Base-by-base conservation (phyloP, 202 grass and related monocot species). In the Dendrocalamus latiflorus region DNA sequence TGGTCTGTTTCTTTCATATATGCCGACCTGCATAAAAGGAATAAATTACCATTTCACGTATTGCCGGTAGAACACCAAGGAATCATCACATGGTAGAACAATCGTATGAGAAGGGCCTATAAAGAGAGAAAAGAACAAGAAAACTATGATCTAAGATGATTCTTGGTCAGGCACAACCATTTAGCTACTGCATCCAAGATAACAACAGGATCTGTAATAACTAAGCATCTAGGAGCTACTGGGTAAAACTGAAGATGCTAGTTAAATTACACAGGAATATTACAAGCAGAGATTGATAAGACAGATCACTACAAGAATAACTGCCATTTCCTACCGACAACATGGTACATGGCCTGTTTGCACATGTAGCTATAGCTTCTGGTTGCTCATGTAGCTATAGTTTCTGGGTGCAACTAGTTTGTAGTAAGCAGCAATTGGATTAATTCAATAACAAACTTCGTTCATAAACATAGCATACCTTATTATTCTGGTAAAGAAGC, bases 1-100 rank as follows among this genome's bases (percentile, higher is more conserved):
- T 5, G 87, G 63, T 6, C 96, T 82, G 69, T 87, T 93, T 49
- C 96, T 76, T 66, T 93, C 96, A 45, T 93, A 98, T 30, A 95
- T 88, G 57, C 91, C 93, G 49, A 95, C 91, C 93, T 98, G 68
- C 51, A 75, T 21, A 37, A 34, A 71, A 59, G 65, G 2, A 41
- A 77, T 48, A 26, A 33, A 33, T 33, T 18, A 42, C 1, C 43
- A 33, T 73, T 70, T 62, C 11, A 75, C 54, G 1, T 12, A 53
- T 1, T 22, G 41, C 5, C 33, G 8, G 1, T 69, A 68, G 6
- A 42, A 58, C 37, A 22, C 17, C 20, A 63, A 44, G 3, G 37
- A n/a, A 64, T 20, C 28, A 75, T 62, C 17, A 16, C n/a, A 10
- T 16, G 14, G 44, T 12, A 58, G 20, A 25, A 41, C 15, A 69